Evolutionary conservation across 2,329 filamentous ascomycete genomes (phyloP), one percentile per base, ranked within the genome.

Genomic region (Berkeleyomyces basicola): DNA sequence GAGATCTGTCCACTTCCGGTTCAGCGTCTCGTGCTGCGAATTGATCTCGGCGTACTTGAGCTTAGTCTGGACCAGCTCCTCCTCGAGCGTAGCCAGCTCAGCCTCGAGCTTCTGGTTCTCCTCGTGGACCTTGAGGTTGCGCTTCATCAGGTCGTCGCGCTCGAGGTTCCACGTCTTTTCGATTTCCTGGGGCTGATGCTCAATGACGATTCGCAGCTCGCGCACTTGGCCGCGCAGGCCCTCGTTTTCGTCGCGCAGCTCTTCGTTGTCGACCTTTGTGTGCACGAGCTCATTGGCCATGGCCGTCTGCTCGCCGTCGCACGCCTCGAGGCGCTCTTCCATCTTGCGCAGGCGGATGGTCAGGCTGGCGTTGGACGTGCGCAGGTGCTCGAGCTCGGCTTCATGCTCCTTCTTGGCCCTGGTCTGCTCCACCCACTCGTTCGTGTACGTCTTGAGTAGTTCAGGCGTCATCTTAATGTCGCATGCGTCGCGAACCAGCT

Each of bases 391-490:
- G 3, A 97, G 74, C 72, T 97, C 92, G 11, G 80, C 78, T 71
- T 96, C 90, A 2, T 88, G 84, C 65, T 90, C 89, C 70, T 87
- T 88, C 69, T 96, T 90, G 0, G 79, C 71, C n/a, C 84, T 84
- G 6, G 86, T 87, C 75, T 90, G 90, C 69, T 96, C 92, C 71
- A 95, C 90, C 91, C 91, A 99, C 70, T 99, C 93, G 0, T 79
- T 71, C 0, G 86, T 86, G 72, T 97, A 99, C 3, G 79, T 75
- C 69, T 87, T 87, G 31, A 99, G 82, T 69, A 87, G 83, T 69
- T 95, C 88, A 0, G 88, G 84, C 0, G 89, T 89, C 47, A 99
- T 84, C 69, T 89, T 87, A 60, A 97, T 80, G 42, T 88, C 86
- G 70, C 91, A 96, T 0, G 93, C 93, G 73, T 99, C 93, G 65